phyloP scores from a whole-genome alignment of 2,329 filamentous ascomycete species.

The Penicillium italicum region DNA sequence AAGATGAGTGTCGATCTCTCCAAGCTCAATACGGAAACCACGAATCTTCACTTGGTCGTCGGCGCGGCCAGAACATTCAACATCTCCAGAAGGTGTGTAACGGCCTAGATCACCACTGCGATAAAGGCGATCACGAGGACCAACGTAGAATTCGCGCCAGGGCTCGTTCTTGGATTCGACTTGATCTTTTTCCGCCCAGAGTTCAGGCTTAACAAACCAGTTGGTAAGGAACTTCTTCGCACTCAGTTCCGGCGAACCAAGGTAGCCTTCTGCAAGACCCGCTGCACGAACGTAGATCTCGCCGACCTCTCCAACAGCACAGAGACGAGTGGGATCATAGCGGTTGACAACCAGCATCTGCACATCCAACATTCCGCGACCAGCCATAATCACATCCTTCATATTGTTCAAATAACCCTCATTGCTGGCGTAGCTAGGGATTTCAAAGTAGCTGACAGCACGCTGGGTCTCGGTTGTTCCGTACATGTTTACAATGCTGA shows the following conservation, averaged over 20 bases:
- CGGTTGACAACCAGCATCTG: conserved; percentile 81
- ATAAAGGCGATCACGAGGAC: conserved; percentile 82
- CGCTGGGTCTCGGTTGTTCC: conserved; percentile 83
- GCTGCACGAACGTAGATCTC: conserved; percentile 80
- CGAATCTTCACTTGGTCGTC: conserved; percentile 95
- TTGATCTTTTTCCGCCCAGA: conserved; percentile 65
- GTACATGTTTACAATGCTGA: conserved; percentile 78
- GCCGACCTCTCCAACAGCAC: conserved; percentile 74
- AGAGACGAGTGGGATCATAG: conserved; percentile 63
- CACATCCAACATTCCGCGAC: conserved; percentile 81
- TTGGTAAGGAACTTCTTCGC: conserved; percentile 74
- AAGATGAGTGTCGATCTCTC: conserved; percentile 84
- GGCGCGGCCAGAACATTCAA: conserved; percentile 73
- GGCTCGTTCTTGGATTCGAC: conserved; percentile 58
- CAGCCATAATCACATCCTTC: conserved; percentile 76
- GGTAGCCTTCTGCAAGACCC: conserved; percentile 79
- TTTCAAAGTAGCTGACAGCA: conserved; percentile 77
- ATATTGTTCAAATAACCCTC: conserved; percentile 61
- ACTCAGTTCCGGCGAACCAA: conserved; percentile 60
- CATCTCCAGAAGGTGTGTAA: conserved; percentile 66
- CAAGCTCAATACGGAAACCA: conserved; percentile 91
- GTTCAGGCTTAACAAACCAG: conserved; percentile 76
- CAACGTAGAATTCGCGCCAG: conserved; percentile 75
- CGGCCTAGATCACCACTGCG: conserved; percentile 80
- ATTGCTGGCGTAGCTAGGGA: conserved; percentile 63